phyloP scores from a whole-genome alignment of 2,329 filamentous ascomycete genomes.

The Fusarium austroafricanum region DNA sequence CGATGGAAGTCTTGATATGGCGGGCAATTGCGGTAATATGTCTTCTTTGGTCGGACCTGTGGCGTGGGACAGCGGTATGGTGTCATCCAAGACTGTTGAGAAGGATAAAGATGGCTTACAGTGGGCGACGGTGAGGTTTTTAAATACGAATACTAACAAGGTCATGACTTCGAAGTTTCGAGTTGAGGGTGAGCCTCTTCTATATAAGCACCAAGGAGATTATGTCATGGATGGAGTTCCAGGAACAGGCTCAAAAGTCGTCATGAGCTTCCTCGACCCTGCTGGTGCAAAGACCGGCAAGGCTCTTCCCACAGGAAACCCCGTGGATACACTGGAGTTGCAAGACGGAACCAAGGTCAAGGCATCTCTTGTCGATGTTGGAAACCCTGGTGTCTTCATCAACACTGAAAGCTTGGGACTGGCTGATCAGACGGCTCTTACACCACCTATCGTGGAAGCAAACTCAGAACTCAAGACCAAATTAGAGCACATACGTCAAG shows the following conservation, averaged over 20 bases:
- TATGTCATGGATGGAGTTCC: slow-evolving; percentile 74
- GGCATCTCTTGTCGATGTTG: slow-evolving; percentile 71
- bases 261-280: slow-evolving; percentile 71
- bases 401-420: slow-evolving; percentile 62
- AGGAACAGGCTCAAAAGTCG: slow-evolving; percentile 66
- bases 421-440: slow-evolving; percentile 60
- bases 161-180: slow-evolving; percentile 69
- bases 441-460: slow-evolving; percentile 65
- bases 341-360: slow-evolving; percentile 52
- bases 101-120: slow-evolving; percentile 43
- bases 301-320: slow-evolving; percentile 62
- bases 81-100: slow-evolving; percentile 31
- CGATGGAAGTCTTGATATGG: slow-evolving; percentile 70
- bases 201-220: slow-evolving; percentile 56
- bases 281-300: slow-evolving; percentile 72
- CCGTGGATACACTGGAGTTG: slow-evolving; percentile 61
- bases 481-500: slow-evolving; percentile 67
- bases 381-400: slow-evolving; percentile 73
- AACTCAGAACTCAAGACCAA: slow-evolving; percentile 56
- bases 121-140: slow-evolving; percentile 66
- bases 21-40: slow-evolving; percentile 84
- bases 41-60: slow-evolving; percentile 71
- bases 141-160: slow-evolving; percentile 79
- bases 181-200: slow-evolving; percentile 54
- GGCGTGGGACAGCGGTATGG: slow-evolving; percentile 50